A percentile compares a stretch with the other conserved stretches of the same genome.
phyloP scores from a whole-genome alignment of 2,329 filamentous ascomycete genomes.

The Capronia americana region DNA sequence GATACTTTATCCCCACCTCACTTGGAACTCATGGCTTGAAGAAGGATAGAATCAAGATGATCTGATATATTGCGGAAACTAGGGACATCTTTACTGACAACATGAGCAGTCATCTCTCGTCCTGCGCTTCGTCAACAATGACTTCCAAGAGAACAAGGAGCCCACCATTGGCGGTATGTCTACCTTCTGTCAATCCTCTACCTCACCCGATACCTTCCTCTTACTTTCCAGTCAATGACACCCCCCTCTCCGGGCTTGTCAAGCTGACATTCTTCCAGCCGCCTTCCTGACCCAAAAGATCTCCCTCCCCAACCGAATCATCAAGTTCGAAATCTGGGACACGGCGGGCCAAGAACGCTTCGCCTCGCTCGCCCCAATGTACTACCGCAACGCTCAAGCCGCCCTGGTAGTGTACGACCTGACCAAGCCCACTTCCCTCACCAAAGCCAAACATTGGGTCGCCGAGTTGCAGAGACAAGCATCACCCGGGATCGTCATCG shows the following conservation, averaged over 20 bases:
- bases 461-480: constrained; percentile 96
- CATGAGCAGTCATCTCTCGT: constrained; percentile 86
- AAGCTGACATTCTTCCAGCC: constrained; percentile 60
- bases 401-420: constrained; percentile 98
- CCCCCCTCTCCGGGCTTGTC: neutral
- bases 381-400: constrained; percentile 98
- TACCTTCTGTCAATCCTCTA: constrained; percentile 4
- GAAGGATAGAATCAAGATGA: neutral
- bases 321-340: constrained; percentile 97
- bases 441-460: constrained; percentile 99
- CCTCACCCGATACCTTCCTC: neutral
- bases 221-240: neutral
- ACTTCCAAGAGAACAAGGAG: constrained; percentile 99
- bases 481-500: constrained; percentile 94
- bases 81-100: constrained; percentile 28
- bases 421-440: constrained; percentile 91
- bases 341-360: constrained; percentile 98
- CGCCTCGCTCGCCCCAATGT: constrained; percentile 96
- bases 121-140: constrained; percentile 98
- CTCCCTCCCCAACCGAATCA: constrained; percentile 84
- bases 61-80: constrained; percentile 5
- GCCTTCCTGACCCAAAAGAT: constrained; percentile 99
- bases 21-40: neutral
- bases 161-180: constrained; percentile 91
- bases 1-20: constrained; percentile 32